These are phyloP conservation scores for Agaricus subrufescens DNA, from an alignment of 768 basidiomycete genomes.

Conservation along the genomic window DNA sequence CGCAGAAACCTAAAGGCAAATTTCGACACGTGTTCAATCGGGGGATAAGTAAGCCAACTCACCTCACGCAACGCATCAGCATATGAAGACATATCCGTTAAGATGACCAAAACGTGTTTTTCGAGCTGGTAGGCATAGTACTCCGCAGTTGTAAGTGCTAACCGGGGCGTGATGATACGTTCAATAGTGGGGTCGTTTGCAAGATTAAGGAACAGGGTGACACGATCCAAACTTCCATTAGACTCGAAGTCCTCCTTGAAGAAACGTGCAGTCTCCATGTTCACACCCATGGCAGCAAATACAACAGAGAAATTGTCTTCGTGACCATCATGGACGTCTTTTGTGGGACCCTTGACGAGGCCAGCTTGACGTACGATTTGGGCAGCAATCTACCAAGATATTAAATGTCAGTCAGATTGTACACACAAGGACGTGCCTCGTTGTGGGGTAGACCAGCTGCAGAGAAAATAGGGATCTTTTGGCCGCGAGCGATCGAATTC, in stretches of 20 bases:
- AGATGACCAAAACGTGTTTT: slow-evolving; percentile 98
- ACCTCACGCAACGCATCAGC: slow-evolving; percentile 95
- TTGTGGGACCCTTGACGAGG: slow-evolving; percentile 92
- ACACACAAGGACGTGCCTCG: slow-evolving; percentile 52
- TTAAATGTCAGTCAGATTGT: not conserved
- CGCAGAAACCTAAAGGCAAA: slow-evolving; percentile 73
- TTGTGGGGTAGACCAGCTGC: slow-evolving; percentile 99
- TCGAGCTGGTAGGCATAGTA: slow-evolving; percentile 99
- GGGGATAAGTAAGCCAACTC: slow-evolving; percentile 21
- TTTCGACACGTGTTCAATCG: slow-evolving; percentile 15
- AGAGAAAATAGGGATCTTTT: slow-evolving; percentile 99
- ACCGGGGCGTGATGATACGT: slow-evolving; percentile 97
- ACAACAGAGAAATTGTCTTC: slow-evolving; percentile 99
- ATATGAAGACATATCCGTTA: slow-evolving; percentile 99
- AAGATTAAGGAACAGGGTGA: slow-evolving; percentile 96
- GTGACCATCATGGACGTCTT: slow-evolving; percentile 97
- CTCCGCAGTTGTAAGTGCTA: slow-evolving; percentile 96
- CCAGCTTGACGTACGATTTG: slow-evolving; percentile 99
- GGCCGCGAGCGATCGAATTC: slow-evolving; percentile 99
- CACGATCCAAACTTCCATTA: slow-evolving; percentile 94
- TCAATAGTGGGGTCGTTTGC: slow-evolving; percentile 99
- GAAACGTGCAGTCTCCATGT: slow-evolving; percentile 99
- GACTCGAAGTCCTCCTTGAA: slow-evolving; percentile 99
- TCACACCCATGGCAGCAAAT: slow-evolving; percentile 99
- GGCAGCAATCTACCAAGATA: slow-evolving; percentile 77